Percentiles rank a stretch among this genome's conserved stretches.
phyloP scores from a whole-genome alignment of 192 early-diverging fungal genomes.

The Coemansia sp. region DNA sequence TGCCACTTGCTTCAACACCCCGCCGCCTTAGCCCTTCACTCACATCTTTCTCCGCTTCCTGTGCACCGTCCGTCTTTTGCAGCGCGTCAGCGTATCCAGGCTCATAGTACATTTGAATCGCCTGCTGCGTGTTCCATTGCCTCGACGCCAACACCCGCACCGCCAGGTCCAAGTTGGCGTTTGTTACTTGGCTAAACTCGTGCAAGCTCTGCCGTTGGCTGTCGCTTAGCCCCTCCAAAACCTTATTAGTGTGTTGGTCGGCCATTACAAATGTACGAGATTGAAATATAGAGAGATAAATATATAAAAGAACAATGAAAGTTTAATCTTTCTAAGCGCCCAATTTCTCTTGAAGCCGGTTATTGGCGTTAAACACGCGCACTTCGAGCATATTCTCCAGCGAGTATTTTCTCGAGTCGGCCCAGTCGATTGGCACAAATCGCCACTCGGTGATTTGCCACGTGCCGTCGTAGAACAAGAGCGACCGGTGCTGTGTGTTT shows the following conservation, averaged over 20 bases:
- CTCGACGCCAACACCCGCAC: conserved; percentile 19
- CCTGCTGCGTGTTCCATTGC: conserved; percentile 32
- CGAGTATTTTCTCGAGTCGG: conserved; percentile 64
- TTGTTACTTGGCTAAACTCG: conserved; percentile 35
- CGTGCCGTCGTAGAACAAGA: conserved; percentile 32
- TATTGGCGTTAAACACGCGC: conserved; percentile 58
- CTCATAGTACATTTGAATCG: conserved; percentile 39
- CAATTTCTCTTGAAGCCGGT: conserved; percentile 29
- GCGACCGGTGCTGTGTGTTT: conserved; percentile 24
- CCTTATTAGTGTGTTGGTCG: neutral
- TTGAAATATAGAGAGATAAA: too few relatives aligned
- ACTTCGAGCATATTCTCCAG: conserved; percentile 62
- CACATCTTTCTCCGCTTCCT: neutral
- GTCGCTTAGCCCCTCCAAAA: conserved; percentile 27
- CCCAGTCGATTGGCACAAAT: conserved; percentile 41
- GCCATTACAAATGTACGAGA: too few relatives aligned
- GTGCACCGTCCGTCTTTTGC: neutral
- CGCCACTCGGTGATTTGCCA: conserved; percentile 39
- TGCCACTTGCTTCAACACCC: neutral
- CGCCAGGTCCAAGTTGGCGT: conserved; percentile 17
- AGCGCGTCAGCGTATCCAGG: conserved; percentile 4
- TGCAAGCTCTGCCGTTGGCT: conserved; percentile 23
- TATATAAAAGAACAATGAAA: neutral
- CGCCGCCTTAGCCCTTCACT: neutral
- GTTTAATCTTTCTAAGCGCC: neutral